A percentile compares a stretch with the other conserved stretches of the same genome.
These are phyloP conservation scores for Bryum argenteum DNA, from an alignment of 225 moss, liverwort and hornwort genomes.

Conservation along the genomic window DNA sequence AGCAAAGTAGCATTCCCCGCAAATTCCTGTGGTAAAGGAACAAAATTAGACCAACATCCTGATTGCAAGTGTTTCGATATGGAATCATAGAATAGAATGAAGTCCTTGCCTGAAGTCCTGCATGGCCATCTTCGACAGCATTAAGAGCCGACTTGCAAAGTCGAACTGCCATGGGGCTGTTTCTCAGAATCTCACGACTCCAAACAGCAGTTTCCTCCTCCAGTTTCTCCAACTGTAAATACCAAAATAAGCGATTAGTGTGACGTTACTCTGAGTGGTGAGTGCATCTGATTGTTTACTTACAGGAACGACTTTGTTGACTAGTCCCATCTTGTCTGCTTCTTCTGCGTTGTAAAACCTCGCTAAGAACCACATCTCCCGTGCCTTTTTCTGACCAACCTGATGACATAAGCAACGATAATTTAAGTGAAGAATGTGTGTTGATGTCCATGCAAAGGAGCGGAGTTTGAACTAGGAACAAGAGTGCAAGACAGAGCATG, in stretches of 20 bases:
- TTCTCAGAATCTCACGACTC: conserved; percentile 93
- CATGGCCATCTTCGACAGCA: conserved; percentile 83
- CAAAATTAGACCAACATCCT: background rate
- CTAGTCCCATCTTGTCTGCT: conserved; percentile 86
- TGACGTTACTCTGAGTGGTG: background rate
- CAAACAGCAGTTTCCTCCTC: conserved; percentile 94
- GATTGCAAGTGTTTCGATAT: background rate
- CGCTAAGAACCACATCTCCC: conserved; percentile 95
- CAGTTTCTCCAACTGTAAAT: conserved; percentile 68
- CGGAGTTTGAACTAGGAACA: background rate
- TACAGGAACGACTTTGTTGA: conserved; percentile 94
- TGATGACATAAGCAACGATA: conserved; percentile 26
- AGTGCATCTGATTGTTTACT: conserved; percentile 34
- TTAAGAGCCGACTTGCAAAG: conserved; percentile 91
- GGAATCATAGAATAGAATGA: background rate
- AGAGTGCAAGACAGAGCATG: background rate
- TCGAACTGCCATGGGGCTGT: conserved; percentile 90
- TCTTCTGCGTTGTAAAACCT: conserved; percentile 87
- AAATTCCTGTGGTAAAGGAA: conserved; percentile 53
- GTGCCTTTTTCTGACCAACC: conserved; percentile 96
- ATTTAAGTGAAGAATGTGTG: background rate
- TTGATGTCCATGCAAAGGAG: background rate
- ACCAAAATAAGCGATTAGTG: conserved; percentile 5
- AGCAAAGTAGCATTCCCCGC: conserved; percentile 90
- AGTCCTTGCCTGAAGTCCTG: conserved; percentile 79